phyloP scores from a whole-genome alignment of 352 stramenopile species.

The Pythium biforme region DNA sequence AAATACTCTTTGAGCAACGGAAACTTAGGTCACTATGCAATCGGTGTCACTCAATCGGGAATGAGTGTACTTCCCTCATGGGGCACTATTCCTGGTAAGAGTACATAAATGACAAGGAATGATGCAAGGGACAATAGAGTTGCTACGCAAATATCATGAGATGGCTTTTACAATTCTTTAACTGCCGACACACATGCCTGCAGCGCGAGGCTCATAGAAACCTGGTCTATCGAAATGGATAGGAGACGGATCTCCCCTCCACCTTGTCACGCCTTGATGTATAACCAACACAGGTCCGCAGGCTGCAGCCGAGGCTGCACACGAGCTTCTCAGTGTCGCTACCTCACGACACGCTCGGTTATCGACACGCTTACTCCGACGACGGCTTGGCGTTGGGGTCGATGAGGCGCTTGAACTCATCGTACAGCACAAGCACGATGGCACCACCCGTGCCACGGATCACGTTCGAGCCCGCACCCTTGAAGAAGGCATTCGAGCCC shows the following conservation, averaged over 20 bases:
- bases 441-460: slow-evolving; percentile 98
- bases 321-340: slow-evolving; percentile 23
- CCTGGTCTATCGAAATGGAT: slow-evolving; percentile 36
- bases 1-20: slow-evolving; percentile 21
- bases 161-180: slow-evolving; percentile 29
- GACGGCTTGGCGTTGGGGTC: slow-evolving; percentile 54
- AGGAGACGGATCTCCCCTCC: slow-evolving; percentile 17
- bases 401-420: slow-evolving; percentile 96
- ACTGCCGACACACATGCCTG: neutral
- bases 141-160: slow-evolving; percentile 33
- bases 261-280: slow-evolving; percentile 20
- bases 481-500: slow-evolving; percentile 96
- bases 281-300: slow-evolving; percentile 18
- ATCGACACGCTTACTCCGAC: slow-evolving; percentile 41
- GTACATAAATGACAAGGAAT: too few species aligned
- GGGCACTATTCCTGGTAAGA: slow-evolving; percentile 21
- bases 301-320: slow-evolving; percentile 10
- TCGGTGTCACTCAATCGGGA: slow-evolving; percentile 6
- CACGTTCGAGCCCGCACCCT: slow-evolving; percentile 98
- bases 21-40: slow-evolving; percentile 20
- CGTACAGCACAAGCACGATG: slow-evolving; percentile 98
- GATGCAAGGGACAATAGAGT: neutral
- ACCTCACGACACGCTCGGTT: slow-evolving; percentile 28
- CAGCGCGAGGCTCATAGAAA: slow-evolving; percentile 20
- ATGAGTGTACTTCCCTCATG: slow-evolving; percentile 4